Conservation (phyloP, 2,329 filamentous ascomycete species). For the Aspergillus ochraceus region DNA sequence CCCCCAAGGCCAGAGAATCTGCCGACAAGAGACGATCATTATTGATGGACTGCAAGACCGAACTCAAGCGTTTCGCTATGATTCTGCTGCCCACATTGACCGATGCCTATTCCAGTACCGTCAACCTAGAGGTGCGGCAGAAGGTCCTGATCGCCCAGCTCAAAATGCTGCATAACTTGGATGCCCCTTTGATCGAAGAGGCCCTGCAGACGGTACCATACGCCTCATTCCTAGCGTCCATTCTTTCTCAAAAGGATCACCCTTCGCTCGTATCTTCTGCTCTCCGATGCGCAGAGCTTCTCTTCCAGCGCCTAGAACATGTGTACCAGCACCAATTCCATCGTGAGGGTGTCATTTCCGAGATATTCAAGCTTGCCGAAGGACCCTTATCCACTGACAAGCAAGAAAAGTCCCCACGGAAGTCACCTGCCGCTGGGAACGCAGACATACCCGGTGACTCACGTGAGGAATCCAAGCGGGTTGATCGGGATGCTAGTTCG, state of each 20-base stretch:
- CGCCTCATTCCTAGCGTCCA: constrained; percentile 91
- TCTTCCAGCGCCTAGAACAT: constrained; percentile 77
- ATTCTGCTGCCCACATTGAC: constrained; percentile 93
- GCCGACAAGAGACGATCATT: constrained; percentile 79
- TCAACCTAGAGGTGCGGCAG: constrained; percentile 90
- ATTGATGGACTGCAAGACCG: constrained; percentile 75
- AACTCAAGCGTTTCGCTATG: constrained; percentile 88
- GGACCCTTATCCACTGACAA: constrained; percentile 31
- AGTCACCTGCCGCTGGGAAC: constrained; percentile 14
- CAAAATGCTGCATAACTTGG: constrained; percentile 97
- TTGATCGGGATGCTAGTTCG: constrained; percentile 29
- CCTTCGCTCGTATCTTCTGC: constrained; percentile 81
- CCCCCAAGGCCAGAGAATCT: constrained; percentile 51
- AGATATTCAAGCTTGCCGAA: constrained; percentile 78
- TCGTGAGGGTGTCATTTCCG: constrained; percentile 89
- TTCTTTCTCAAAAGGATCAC: constrained; percentile 93
- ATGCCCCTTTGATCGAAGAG: constrained; percentile 78
- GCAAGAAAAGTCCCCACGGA: constrained; percentile 10
- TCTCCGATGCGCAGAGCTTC: constrained; percentile 83
- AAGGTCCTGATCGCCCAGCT: constrained; percentile 94
- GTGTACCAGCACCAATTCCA: constrained; percentile 97
- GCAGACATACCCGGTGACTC: constrained; percentile 19
- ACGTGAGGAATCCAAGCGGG: constrained; percentile 11
- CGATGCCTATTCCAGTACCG: constrained; percentile 95
- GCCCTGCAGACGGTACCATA: constrained; percentile 86